Conservation (phyloP, 768 basidiomycete species). For the Hericium rajendrae region DNA sequence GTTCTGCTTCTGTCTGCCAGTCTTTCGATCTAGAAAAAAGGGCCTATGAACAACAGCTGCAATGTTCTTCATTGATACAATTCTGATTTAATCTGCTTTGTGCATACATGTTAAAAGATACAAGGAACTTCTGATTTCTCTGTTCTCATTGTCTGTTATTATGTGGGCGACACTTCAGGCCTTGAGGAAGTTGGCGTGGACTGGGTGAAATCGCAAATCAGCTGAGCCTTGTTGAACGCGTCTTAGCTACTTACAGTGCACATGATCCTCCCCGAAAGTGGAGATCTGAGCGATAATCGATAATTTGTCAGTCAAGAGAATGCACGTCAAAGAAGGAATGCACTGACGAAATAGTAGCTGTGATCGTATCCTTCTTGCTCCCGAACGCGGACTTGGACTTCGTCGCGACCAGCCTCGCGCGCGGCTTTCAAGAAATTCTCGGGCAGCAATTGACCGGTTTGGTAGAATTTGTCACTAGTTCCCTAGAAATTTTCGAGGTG, state of each 20-base stretch:
- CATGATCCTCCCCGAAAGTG: slow-evolving; percentile 82
- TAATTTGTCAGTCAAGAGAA: background rate
- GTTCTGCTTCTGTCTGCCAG: background rate
- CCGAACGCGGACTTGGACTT: slow-evolving; percentile 68
- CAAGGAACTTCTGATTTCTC: background rate
- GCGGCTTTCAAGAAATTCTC: slow-evolving; percentile 81
- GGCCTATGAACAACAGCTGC: no score
- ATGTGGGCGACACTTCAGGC: slow-evolving; percentile 29
- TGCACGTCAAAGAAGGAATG: background rate
- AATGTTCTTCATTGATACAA: no score
- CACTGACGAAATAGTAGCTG: slow-evolving; percentile 74
- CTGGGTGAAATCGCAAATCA: slow-evolving; percentile 30
- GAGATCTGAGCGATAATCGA: slow-evolving; percentile 49
- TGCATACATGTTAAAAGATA: no score
- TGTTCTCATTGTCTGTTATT: background rate
- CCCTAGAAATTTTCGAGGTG: slow-evolving; percentile 35
- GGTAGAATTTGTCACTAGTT: slow-evolving; percentile 72
- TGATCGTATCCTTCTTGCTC: slow-evolving; percentile 83
- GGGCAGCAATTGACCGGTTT: slow-evolving; percentile 81
- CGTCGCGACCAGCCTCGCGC: slow-evolving; percentile 60
- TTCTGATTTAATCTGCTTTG: no score
- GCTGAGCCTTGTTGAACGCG: background rate
- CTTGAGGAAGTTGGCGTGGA: slow-evolving; percentile 84
- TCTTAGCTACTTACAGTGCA: slow-evolving; percentile 55
- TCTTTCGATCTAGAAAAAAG: background rate